Base-by-base conservation (phyloP, 371 early-diverging fungal species). In the Mucor mucedo region DNA sequence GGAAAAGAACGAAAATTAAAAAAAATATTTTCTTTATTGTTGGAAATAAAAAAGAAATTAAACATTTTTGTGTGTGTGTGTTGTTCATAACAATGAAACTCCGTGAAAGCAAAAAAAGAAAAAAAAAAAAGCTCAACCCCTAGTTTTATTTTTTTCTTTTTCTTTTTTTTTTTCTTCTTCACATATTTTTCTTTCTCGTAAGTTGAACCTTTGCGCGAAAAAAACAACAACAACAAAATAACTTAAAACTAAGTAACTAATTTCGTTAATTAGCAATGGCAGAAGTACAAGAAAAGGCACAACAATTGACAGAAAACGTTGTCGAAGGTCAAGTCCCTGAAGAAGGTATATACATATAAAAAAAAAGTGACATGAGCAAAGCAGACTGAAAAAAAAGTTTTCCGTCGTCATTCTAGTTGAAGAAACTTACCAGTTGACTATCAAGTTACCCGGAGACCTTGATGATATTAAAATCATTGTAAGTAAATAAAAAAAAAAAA, bases 361-460 rank as follows among this genome's bases (percentile, higher is more conserved):
- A 6, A 35, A 35, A 35, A 35, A 35, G 35, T 35, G 35, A 35
- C 35, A 38, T 21, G 29, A 10, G 4, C 27, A 14, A 13, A n/a
- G 27, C 44, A 21, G 21, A 21, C 21, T 21, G 21, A 21, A 21
- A 21, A 21, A 21, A 21, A 21, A 21, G 21, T 21, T 21, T 21
- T 21, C 21, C 21, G 21, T 21, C 21, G 21, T 21, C 21, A 21
- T 21, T 21, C 69, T 71, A 58, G 78, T 81, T 47, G 88, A 88
- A 42, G 84, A 82, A 60, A 72, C 84, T 41, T 88, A 82, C 62
- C 81, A 77, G 59, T 75, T 88, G 45, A 86, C 80, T 40, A 71
- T 88, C 63, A 84, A 78, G 54, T 73, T 83, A 39, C 85, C 88
- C n/a, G 82, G 81, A 52, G 80, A 78, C 42, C 77, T 78, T 6